phyloP scores from a whole-genome alignment of 352 stramenopile species.

The Phytophthora nicotianae region DNA sequence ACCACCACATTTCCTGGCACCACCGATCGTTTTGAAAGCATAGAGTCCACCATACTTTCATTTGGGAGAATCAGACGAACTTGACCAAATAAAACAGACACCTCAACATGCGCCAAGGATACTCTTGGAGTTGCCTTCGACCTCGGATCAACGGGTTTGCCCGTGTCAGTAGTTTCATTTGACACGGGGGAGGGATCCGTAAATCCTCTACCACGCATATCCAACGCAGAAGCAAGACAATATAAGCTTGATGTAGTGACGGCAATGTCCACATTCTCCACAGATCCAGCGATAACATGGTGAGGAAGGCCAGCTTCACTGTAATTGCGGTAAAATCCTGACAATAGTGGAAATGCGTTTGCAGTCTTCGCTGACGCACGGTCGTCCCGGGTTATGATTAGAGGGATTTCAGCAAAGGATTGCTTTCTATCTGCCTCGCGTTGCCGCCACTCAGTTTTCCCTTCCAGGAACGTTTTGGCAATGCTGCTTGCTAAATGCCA shows the following conservation, averaged over 20 bases:
- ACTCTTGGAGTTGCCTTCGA: neutral
- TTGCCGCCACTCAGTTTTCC: constrained; percentile 3
- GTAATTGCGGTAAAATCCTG: constrained; percentile 59
- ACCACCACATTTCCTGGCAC: constrained; percentile 41
- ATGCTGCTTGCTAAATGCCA: constrained; percentile 62
- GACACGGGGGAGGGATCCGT: neutral
- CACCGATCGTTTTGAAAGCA: constrained; percentile 17
- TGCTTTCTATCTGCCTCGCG: constrained; percentile 1
- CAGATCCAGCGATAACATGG: constrained; percentile 46
- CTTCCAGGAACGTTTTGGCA: constrained; percentile 44
- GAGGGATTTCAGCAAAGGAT: constrained; percentile 27
- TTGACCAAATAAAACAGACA: constrained; percentile 56
- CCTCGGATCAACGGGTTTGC: constrained; percentile 1
- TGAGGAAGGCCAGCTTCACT: constrained; percentile 33
- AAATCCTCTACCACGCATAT: neutral
- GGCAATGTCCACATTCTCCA: constrained; percentile 52
- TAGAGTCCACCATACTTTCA: constrained; percentile 39
- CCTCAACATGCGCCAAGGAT: constrained; percentile 37
- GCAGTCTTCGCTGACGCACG: constrained; percentile 14
- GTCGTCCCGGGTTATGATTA: constrained; percentile 39
- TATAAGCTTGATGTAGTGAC: constrained; percentile 53
- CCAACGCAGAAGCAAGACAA: constrained; percentile 43
- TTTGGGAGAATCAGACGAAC: constrained; percentile 59
- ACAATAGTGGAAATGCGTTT: constrained; percentile 41
- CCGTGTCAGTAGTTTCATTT: neutral